These are phyloP conservation scores for Colletotrichum lupini DNA, from an alignment of 2,329 filamentous ascomycete genomes.

Conservation along the genomic window DNA sequence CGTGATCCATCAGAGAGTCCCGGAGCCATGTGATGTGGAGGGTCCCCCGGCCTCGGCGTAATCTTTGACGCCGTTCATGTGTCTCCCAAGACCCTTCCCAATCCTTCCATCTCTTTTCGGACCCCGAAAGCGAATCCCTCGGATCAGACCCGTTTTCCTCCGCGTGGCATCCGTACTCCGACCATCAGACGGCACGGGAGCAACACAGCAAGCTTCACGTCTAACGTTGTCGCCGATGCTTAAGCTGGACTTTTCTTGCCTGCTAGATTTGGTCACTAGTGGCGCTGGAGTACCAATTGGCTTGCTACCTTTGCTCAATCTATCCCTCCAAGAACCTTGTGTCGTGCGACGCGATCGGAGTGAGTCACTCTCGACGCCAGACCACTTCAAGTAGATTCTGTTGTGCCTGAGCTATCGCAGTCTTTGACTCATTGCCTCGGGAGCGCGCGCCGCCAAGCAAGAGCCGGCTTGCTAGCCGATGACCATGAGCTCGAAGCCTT, in stretches of 20 bases:
- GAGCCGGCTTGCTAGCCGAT: too few species aligned
- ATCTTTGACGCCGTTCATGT: neutral
- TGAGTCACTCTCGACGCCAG: neutral
- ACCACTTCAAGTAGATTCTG: too few species aligned
- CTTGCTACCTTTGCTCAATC: too few species aligned
- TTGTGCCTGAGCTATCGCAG: neutral
- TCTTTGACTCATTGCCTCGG: neutral
- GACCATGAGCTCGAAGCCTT: too few species aligned
- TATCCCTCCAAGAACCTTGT: neutral
- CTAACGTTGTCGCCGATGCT: neutral
- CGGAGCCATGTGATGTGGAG: neutral
- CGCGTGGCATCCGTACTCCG: neutral
- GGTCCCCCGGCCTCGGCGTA: neutral
- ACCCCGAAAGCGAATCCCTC: neutral
- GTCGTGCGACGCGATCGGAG: too few species aligned
- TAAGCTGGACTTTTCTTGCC: neutral
- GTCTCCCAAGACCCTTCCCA: neutral
- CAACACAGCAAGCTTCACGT: too few species aligned
- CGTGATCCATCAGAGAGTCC: neutral
- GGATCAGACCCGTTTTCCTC: neutral
- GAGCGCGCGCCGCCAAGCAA: neutral
- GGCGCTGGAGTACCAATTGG: too few species aligned
- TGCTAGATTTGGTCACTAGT: neutral
- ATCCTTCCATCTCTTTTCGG: neutral
- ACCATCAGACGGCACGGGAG: neutral